Conservation (phyloP, 805 yeast genomes). For the Saccharomycopsis guyanensis region DNA sequence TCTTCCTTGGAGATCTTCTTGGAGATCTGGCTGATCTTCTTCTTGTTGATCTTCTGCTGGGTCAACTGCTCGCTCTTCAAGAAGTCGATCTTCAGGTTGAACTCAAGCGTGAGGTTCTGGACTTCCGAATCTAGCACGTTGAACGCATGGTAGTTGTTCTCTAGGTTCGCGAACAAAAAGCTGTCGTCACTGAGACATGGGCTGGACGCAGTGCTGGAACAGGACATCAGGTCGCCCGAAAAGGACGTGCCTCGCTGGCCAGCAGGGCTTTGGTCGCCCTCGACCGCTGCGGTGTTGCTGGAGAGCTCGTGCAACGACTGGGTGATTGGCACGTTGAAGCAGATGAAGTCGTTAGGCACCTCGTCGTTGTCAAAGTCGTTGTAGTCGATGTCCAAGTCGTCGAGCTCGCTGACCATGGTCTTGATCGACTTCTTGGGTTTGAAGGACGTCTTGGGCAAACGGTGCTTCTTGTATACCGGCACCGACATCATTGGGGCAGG, state of each 20-base stretch:
- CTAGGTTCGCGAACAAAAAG: constrained; percentile 15
- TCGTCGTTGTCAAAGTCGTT: constrained; percentile 19
- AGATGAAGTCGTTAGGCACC: constrained; percentile 20
- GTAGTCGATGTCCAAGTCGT: constrained; percentile 17
- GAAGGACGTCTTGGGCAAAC: background rate
- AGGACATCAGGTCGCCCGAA: background rate
- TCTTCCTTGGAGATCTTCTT: constrained; percentile 18
- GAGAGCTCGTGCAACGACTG: constrained; percentile 15
- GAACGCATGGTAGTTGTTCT: constrained; percentile 17
- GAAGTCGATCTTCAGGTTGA: constrained; percentile 16
- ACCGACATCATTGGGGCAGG: background rate
- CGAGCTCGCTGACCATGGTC: background rate
- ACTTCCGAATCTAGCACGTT: constrained; percentile 18
- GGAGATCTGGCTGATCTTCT: constrained; percentile 15
- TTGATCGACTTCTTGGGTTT: background rate
- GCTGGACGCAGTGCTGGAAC: constrained; percentile 7
- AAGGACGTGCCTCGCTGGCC: background rate
- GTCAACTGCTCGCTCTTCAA: constrained; percentile 15
- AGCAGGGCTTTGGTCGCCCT: background rate
- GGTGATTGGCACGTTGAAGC: constrained; percentile 22
- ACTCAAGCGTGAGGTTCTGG: constrained; percentile 19
- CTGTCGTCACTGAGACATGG: constrained; percentile 20
- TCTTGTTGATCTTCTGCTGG: constrained; percentile 18
- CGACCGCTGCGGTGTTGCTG: background rate
- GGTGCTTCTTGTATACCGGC: background rate